phyloP scores from a whole-genome alignment of 1,139 yeast species.

The Kluyveromyces sp. region DNA sequence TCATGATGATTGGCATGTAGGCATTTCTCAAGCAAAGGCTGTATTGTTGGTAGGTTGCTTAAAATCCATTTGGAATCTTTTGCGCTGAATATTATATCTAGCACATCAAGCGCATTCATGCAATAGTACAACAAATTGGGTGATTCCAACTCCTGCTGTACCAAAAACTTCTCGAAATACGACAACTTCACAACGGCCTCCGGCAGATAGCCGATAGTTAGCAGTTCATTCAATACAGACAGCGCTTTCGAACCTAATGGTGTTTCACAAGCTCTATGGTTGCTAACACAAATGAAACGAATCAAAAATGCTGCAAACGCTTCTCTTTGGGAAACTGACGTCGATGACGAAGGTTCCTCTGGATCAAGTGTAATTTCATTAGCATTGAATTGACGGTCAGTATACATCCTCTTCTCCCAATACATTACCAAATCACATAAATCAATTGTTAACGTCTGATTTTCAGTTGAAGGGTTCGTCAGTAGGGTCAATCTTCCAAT shows the following conservation, averaged over 20 bases:
- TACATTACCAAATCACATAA: conserved; percentile 74
- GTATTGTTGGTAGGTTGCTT: conserved; percentile 59
- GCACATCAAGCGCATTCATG: conserved; percentile 83
- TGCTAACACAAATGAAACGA: conserved; percentile 80
- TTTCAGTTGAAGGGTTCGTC: conserved; percentile 74
- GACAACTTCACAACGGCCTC: conserved; percentile 78
- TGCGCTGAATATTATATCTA: conserved; percentile 78
- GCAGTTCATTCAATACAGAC: conserved; percentile 62
- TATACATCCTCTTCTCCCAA: conserved; percentile 63
- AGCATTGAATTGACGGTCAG: conserved; percentile 15
- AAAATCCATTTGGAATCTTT: conserved; percentile 72
- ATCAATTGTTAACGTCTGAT: conserved; percentile 81
- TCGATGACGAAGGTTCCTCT: conserved; percentile 3
- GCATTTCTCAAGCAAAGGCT: conserved; percentile 72
- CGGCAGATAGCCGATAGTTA: conserved; percentile 73
- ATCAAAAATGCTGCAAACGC: conserved; percentile 89
- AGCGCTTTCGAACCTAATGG: conserved; percentile 78
- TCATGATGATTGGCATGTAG: conserved; percentile 78
- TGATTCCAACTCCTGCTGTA: conserved; percentile 68
- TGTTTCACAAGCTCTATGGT: conserved; percentile 77
- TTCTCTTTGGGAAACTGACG: conserved; percentile 74
- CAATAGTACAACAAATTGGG: conserved; percentile 59
- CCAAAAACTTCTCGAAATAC: conserved; percentile 79
- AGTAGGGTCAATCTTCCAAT: conserved; percentile 86
- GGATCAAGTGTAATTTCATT: conserved; percentile 13